Percentiles rank a stretch among this genome's conserved stretches.
Evolutionary conservation across 208 protist species (phyloP).

Genomic region (Crithidia fasciculata): DNA sequence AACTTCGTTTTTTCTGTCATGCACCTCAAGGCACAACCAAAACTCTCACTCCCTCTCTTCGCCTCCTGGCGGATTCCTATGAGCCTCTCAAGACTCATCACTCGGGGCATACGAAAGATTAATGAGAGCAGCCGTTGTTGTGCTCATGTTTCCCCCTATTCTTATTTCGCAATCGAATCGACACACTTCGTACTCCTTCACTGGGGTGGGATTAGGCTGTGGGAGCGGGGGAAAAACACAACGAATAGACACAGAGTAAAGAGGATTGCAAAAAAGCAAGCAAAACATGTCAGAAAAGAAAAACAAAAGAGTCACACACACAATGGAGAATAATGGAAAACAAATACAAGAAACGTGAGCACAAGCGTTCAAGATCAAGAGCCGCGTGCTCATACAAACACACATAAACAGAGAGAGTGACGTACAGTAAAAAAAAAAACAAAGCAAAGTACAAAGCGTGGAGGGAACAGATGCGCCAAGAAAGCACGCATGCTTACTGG

Average conservation of each 20-base stretch:
- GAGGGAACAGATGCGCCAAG: background rate
- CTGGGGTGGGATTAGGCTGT: too few relatives aligned
- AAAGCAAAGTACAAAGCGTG: background rate
- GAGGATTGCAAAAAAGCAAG: slow-evolving; percentile 10
- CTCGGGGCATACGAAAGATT: too few relatives aligned
- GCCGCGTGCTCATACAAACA: too few relatives aligned
- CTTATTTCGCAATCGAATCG: too few relatives aligned
- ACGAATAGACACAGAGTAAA: slow-evolving; percentile 15
- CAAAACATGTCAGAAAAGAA: slow-evolving; percentile 3
- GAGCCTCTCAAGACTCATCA: too few relatives aligned
- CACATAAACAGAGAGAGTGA: background rate
- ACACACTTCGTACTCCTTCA: too few relatives aligned
- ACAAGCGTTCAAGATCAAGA: background rate
- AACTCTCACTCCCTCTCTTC: too few relatives aligned
- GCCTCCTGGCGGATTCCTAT: too few relatives aligned
- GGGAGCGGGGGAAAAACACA: background rate
- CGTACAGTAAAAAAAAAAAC: background rate
- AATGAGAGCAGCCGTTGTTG: too few relatives aligned
- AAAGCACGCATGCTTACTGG: background rate
- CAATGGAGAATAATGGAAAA: background rate
- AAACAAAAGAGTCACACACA: background rate
- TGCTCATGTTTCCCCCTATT: too few relatives aligned
- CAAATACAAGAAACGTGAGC: background rate
- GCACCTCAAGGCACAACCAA: too few relatives aligned
- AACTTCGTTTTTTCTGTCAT: too few relatives aligned